phyloP scores from a whole-genome alignment of 208 protist genomes.

The Leishmania amazonensis region DNA sequence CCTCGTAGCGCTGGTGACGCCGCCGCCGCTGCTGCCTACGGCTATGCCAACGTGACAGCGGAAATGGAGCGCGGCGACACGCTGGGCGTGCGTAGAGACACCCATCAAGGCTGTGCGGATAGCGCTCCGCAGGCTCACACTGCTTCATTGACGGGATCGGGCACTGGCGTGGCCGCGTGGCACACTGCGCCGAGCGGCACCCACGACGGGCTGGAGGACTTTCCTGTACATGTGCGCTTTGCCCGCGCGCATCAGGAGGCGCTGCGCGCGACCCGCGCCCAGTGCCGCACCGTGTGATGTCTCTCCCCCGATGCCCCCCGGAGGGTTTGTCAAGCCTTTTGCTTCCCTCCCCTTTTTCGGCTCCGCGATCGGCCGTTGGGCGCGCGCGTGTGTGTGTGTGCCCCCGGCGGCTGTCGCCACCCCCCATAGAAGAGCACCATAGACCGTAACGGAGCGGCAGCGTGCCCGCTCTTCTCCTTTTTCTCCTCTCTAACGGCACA shows the following conservation, averaged over 20 bases:
- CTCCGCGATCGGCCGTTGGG: neutral
- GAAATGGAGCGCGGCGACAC: neutral
- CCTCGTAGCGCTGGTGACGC: neutral
- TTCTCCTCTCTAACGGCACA: neutral
- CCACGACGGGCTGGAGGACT: constrained; percentile 26
- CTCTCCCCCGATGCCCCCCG: too few relatives aligned
- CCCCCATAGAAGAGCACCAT: neutral
- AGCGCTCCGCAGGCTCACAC: neutral
- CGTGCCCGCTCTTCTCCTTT: neutral
- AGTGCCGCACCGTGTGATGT: constrained; percentile 39
- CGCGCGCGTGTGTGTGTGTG: neutral
- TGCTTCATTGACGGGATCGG: neutral
- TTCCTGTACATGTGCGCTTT: constrained; percentile 80
- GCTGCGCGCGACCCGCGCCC: constrained; percentile 49
- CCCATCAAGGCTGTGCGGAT: neutral
- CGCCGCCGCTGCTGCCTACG: constrained; percentile 10
- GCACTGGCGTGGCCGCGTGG: neutral
- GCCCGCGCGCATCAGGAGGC: constrained; percentile 79
- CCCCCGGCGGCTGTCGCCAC: neutral
- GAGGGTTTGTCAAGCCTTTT: neutral
- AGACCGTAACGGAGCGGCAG: neutral
- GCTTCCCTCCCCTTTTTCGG: neutral
- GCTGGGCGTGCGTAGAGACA: neutral
- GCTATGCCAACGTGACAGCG: constrained; percentile 1
- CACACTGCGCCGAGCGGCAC: neutral